phyloP scores from a whole-genome alignment of 2,329 filamentous ascomycete genomes.

The Colletotrichum lindemuthianum region DNA sequence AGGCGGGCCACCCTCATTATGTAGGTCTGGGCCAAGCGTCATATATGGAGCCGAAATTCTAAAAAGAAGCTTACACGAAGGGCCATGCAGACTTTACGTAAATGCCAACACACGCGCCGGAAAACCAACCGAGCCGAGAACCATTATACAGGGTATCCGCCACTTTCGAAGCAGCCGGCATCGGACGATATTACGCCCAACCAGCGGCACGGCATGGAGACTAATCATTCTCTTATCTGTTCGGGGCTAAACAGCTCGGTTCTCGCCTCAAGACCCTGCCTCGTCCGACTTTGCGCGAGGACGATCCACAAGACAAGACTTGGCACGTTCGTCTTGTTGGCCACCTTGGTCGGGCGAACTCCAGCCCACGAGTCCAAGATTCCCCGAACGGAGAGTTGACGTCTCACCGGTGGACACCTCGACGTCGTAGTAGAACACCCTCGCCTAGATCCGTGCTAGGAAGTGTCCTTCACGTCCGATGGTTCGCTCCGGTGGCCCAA shows the following conservation, averaged over 20 bases:
- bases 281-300: slow-evolving; percentile 19
- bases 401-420: background rate
- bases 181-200: slow-evolving; percentile 15
- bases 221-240: background rate
- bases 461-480: too few species aligned
- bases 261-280: slow-evolving; percentile 6
- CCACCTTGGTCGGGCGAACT: background rate
- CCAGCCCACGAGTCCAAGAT: background rate
- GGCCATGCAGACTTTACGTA: slow-evolving; percentile 19
- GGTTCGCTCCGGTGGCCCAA: slow-evolving; percentile 1
- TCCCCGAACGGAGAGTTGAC: slow-evolving; percentile 1
- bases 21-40: background rate
- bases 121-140: slow-evolving; percentile 7
- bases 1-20: background rate
- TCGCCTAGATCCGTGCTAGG: background rate
- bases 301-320: slow-evolving; percentile 13
- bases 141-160: background rate
- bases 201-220: slow-evolving; percentile 1
- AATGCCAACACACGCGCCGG: slow-evolving; percentile 3
- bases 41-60: background rate
- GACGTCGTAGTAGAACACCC: slow-evolving; percentile 3
- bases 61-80: slow-evolving; percentile 23
- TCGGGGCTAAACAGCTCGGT: slow-evolving; percentile 1
- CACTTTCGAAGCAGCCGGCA: slow-evolving; percentile 1
- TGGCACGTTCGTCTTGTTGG: slow-evolving; percentile 18